Percentiles rank a stretch among this genome's conserved stretches.
Conservation (phyloP, 306 rosid species). For the Amphicarpaea edgeworthii region DNA sequence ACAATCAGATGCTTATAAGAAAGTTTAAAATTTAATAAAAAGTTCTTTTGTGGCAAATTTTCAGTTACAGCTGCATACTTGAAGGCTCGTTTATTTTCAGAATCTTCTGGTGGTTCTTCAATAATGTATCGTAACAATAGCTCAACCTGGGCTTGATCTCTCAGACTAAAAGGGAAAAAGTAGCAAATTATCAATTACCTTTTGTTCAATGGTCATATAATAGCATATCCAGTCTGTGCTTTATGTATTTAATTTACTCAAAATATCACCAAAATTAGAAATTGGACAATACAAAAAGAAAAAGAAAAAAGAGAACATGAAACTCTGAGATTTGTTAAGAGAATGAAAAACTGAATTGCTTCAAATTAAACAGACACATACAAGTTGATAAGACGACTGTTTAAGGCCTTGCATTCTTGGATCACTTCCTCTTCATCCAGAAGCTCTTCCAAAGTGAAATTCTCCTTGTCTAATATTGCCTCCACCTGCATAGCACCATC, state of each 20-base stretch:
- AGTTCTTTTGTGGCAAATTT: conserved; percentile 5
- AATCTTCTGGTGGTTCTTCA: conserved; percentile 92
- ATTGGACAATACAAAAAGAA: not conserved
- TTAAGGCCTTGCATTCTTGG: conserved; percentile 98
- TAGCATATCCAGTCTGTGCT: conserved; percentile 16
- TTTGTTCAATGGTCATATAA: conserved; percentile 37
- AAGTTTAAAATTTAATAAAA: conserved; percentile 12
- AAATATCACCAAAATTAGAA: conserved; percentile 25
- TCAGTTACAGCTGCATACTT: conserved; percentile 63
- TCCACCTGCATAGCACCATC: conserved; percentile 71
- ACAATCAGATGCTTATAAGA: conserved; percentile 43
- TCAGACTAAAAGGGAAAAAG: conserved; percentile 64
- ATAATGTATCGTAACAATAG: conserved; percentile 79
- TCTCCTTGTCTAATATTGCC: conserved; percentile 88
- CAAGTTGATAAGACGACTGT: conserved; percentile 97
- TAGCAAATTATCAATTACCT: conserved; percentile 35
- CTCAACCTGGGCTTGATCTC: conserved; percentile 96
- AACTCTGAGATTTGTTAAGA: not conserved
- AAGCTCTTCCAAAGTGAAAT: conserved; percentile 95
- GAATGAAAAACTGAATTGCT: not conserved
- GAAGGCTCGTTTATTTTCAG: conserved; percentile 90
- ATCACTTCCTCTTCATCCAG: conserved; percentile 98
- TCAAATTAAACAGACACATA: conserved; percentile 48
- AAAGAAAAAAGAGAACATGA: not conserved
- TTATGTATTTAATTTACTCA: conserved; percentile 8